Base-by-base conservation (phyloP, 805 yeast species). In the Danielozyma ontarioensis region DNA sequence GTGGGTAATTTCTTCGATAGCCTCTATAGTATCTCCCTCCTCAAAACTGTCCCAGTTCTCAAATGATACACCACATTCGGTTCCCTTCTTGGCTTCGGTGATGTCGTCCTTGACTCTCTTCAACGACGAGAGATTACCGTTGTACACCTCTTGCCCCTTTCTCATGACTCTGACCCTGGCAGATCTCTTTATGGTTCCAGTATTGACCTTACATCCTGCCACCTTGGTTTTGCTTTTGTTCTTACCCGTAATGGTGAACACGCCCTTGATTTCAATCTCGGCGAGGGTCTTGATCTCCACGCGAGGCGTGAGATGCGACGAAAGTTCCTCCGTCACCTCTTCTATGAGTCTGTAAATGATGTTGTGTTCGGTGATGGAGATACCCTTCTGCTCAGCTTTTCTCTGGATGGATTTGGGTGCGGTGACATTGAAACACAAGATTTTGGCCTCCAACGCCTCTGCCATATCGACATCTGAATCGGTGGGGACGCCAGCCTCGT, bases 301-400 rank as follows among this genome's bases (percentile, higher is more conserved):
- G 4, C 71, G 73, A 2, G 94, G 88, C 29, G 76, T 71, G 42
- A 93, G 62, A 33, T 72, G 64, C 2, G 70, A 54, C 1, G 83
- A 72, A 30, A 90, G 64, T 6, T 69, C 74, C 4, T 70, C 72
- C 1, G 88, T 76, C 3, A 93, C 94, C 28, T 81, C 84, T 46
- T 90, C 96, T 32, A 93, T 78, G 40, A 93, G 68, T 46, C 87
- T 82, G 56, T 93, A 93, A 40, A 93, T 93, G 31, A 93, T 84
- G 38, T 80, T 84, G 53, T 78, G 84, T 32, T 76, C 76, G 33
- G 65, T 70, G 16, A 93, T 62, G 8, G 59, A 62, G 11, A 93
- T 80, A 2, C 74, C 74, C 13, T 62, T 61, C 29, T 62, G 64
- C 22, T 70, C 72, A 0, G 95, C 94, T 29, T 74, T 66, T 28